phyloP scores from a whole-genome alignment of 768 basidiomycete genomes.

The Saitozyma podzolica region DNA sequence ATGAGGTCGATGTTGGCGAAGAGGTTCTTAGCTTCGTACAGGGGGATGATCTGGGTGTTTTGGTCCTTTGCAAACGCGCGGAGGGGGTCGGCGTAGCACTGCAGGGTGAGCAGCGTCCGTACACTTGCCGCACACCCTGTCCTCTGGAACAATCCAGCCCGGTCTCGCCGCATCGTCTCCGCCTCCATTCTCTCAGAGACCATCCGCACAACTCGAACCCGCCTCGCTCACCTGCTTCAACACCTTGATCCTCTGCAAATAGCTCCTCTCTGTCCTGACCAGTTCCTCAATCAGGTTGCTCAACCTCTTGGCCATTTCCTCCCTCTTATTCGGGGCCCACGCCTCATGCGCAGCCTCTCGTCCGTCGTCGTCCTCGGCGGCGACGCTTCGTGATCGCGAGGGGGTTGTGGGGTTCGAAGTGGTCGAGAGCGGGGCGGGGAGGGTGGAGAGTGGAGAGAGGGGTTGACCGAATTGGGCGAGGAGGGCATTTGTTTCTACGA shows the following conservation, averaged over 20 bases:
- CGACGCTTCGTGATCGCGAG: slow-evolving; percentile 10
- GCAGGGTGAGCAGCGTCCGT: slow-evolving; percentile 1
- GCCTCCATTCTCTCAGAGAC: neutral
- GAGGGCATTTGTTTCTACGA: slow-evolving; percentile 44
- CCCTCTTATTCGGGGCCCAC: slow-evolving; percentile 50
- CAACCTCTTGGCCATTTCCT: slow-evolving; percentile 52
- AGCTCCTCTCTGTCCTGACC: slow-evolving; percentile 82
- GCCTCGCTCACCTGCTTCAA: slow-evolving; percentile 62
- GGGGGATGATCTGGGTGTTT: slow-evolving; percentile 79
- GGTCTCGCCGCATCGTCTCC: too few species aligned
- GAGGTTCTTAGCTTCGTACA: slow-evolving; percentile 87
- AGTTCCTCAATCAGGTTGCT: slow-evolving; percentile 79
- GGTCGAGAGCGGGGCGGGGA: slow-evolving; percentile 18
- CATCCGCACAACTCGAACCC: neutral
- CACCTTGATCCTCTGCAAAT: slow-evolving; percentile 76
- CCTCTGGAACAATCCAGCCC: neutral
- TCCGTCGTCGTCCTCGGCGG: slow-evolving; percentile 16
- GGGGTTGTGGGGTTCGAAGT: slow-evolving; percentile 26
- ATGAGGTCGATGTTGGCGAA: slow-evolving; percentile 93
- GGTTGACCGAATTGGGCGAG: slow-evolving; percentile 40
- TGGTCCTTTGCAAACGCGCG: slow-evolving; percentile 79
- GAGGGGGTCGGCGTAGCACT: slow-evolving; percentile 87
- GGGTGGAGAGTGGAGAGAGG: slow-evolving; percentile 24
- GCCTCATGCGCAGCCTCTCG: slow-evolving; percentile 1
- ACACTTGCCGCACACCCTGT: neutral